Evolutionary conservation across 345 rosid species (phyloP).

Genomic region (Camelina neglecta): DNA sequence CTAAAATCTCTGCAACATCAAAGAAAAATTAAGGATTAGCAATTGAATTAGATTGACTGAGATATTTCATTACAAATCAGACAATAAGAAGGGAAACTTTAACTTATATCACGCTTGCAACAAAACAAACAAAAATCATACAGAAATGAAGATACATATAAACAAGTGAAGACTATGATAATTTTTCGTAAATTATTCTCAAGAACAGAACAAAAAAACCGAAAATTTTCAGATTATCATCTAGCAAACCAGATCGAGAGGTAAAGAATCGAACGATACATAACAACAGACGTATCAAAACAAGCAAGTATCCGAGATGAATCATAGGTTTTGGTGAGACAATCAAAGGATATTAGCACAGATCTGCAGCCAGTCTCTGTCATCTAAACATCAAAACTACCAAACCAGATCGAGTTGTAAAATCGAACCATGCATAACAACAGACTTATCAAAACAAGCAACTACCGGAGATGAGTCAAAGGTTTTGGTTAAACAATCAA

Average conservation of each 20-base stretch:
- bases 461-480: background rate
- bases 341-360: too few species aligned
- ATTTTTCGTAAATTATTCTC: background rate
- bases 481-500: background rate
- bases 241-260: background rate
- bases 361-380: background rate
- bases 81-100: background rate
- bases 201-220: background rate
- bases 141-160: background rate
- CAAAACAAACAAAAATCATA: background rate
- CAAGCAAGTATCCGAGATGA: background rate
- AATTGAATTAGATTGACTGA: background rate
- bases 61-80: background rate
- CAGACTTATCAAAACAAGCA: background rate
- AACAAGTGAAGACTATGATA: background rate
- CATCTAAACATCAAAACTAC: background rate
- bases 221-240: background rate
- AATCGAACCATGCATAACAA: background rate
- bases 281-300: background rate
- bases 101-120: background rate
- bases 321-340: background rate
- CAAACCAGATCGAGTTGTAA: background rate
- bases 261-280: too few species aligned
- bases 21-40: background rate
- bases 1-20: constrained; percentile 32